Evolutionary conservation across 345 rosid genomes (phyloP).

Genomic region (Lumnitzera racemosa): DNA sequence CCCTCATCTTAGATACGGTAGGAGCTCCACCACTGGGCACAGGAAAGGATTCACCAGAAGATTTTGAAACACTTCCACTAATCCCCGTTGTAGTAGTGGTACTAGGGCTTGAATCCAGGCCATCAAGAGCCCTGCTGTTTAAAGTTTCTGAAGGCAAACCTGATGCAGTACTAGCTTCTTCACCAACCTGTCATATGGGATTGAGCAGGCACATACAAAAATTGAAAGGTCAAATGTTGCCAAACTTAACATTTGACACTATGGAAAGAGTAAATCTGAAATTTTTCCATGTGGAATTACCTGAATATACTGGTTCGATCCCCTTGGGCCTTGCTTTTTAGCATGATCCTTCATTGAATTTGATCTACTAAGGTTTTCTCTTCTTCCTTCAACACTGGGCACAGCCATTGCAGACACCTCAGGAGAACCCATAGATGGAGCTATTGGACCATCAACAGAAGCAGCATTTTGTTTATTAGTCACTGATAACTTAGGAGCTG

Average conservation of each 20-base stretch:
- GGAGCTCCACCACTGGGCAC: slow-evolving; percentile 14
- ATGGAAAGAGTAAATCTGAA: not conserved
- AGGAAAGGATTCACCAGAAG: slow-evolving; percentile 18
- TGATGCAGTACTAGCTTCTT: slow-evolving; percentile 15
- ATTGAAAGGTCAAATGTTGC: not conserved
- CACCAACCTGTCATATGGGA: slow-evolving; percentile 24
- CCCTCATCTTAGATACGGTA: slow-evolving; percentile 23
- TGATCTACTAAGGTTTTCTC: slow-evolving; percentile 33
- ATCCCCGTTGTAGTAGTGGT: slow-evolving; percentile 11
- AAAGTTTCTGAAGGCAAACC: slow-evolving; percentile 19
- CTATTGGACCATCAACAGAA: slow-evolving; percentile 8
- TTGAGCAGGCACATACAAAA: not conserved
- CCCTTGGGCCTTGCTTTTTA: slow-evolving; percentile 34
- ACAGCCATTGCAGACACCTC: slow-evolving; percentile 20
- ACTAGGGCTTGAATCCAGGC: slow-evolving; percentile 21
- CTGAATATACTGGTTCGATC: slow-evolving; percentile 32
- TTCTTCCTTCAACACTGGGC: slow-evolving; percentile 28
- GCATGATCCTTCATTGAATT: slow-evolving; percentile 49
- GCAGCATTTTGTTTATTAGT: slow-evolving; percentile 23
- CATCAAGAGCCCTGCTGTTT: slow-evolving; percentile 22
- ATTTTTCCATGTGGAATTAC: slow-evolving; percentile 17
- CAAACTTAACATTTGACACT: too few species aligned
- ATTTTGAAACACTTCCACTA: slow-evolving; percentile 20
- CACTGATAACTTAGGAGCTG: slow-evolving; percentile 17
- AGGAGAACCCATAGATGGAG: slow-evolving; percentile 13